Evolutionary conservation across 139 green algal genomes (phyloP).

Genomic region (Choricystis sp.): DNA sequence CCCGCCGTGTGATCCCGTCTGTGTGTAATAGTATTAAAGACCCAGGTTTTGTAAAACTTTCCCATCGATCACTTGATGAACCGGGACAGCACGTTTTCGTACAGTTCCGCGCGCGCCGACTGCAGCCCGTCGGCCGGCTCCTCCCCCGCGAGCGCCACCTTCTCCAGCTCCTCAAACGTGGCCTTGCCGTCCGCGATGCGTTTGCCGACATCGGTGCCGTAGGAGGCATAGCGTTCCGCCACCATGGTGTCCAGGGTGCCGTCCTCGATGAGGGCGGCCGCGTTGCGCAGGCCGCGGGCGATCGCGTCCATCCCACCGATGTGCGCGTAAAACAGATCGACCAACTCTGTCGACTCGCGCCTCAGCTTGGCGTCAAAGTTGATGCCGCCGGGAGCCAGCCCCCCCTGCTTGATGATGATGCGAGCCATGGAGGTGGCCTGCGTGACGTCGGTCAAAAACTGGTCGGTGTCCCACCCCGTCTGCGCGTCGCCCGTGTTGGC

Average conservation of each 20-base stretch:
- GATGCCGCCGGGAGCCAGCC: slow-evolving; percentile 35
- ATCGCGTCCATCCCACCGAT: slow-evolving; percentile 51
- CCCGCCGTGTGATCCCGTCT: no score
- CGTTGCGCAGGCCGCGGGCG: slow-evolving; percentile 41
- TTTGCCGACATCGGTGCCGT: slow-evolving; percentile 4
- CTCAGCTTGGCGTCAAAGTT: slow-evolving; percentile 70
- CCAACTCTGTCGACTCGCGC: slow-evolving; percentile 28
- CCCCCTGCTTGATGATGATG: slow-evolving; percentile 32
- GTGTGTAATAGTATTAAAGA: no score
- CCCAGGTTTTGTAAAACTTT: no score
- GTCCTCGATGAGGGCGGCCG: slow-evolving; percentile 28
- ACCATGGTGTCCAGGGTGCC: slow-evolving; percentile 8
- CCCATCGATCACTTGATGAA: no score
- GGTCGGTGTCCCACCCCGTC: slow-evolving; percentile 56
- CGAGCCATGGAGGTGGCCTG: slow-evolving; percentile 28
- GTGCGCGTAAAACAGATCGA: slow-evolving; percentile 50
- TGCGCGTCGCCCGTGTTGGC: slow-evolving; percentile 54
- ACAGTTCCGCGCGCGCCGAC: slow-evolving; percentile 20
- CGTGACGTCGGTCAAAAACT: slow-evolving; percentile 45
- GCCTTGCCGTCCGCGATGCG: slow-evolving; percentile 22
- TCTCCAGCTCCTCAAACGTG: slow-evolving; percentile 20
- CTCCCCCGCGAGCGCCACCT: slow-evolving; percentile 8
- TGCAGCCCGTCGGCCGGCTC: slow-evolving; percentile 12
- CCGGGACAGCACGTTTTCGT: slow-evolving; percentile 20
- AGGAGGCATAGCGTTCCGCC: slow-evolving; percentile 9